These are phyloP conservation scores for Lithospermum erythrorhizon DNA, from an alignment of 257 asterid genomes.

Conservation along the genomic window DNA sequence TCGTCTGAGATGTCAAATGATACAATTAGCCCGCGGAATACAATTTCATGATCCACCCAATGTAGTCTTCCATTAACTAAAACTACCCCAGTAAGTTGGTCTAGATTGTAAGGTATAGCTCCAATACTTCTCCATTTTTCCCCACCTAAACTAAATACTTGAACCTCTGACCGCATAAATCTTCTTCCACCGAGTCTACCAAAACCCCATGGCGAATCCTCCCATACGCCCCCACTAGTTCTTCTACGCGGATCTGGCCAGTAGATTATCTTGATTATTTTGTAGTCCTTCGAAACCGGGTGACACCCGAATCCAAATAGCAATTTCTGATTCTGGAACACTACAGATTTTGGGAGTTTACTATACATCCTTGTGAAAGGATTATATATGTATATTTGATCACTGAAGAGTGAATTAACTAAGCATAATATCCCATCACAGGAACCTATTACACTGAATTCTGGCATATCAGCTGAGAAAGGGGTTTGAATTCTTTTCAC, in stretches of 20 bases:
- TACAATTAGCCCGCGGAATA: constrained; percentile 2
- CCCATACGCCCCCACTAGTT: too few relatives aligned
- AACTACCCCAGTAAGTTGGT: neutral
- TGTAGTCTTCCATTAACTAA: constrained; percentile 15
- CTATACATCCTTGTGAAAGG: constrained; percentile 32
- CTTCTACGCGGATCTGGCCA: neutral
- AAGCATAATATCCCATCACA: constrained; percentile 35
- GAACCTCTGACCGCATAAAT: constrained; percentile 21
- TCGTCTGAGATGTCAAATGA: constrained; percentile 21
- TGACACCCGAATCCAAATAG: constrained; percentile 39
- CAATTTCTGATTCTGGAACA: constrained; percentile 8
- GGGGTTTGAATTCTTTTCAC: constrained; percentile 20
- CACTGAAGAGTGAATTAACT: constrained; percentile 14
- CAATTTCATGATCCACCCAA: constrained; percentile 19
- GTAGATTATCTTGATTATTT: constrained; percentile 28
- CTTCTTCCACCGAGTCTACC: neutral
- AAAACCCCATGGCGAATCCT: too few relatives aligned
- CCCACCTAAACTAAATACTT: constrained; percentile 5
- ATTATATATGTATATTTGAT: constrained; percentile 26
- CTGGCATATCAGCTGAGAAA: constrained; percentile 26
- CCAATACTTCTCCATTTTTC: constrained; percentile 13
- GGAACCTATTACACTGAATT: constrained; percentile 29
- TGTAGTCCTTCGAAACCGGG: constrained; percentile 22
- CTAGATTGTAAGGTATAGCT: constrained; percentile 7
- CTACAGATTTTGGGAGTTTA: constrained; percentile 21